Evolutionary conservation across 768 basidiomycete genomes (phyloP).

Genomic region (Suillus luteus): DNA sequence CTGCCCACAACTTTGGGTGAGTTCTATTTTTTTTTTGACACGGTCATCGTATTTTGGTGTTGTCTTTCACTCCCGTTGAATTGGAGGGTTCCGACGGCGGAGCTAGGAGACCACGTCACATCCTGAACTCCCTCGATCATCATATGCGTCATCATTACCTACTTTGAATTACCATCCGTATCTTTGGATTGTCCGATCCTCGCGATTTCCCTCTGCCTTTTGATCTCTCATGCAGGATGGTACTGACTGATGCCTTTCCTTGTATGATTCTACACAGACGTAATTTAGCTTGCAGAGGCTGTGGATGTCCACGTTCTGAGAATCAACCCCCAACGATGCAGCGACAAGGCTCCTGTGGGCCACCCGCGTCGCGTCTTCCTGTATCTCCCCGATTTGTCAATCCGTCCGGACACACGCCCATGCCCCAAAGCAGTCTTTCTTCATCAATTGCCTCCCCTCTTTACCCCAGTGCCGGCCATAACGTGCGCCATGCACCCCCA

Average conservation of each 20-base stretch:
- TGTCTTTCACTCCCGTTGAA: not conserved
- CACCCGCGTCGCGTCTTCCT: constrained; percentile 25
- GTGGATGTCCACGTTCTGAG: constrained; percentile 61
- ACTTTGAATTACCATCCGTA: constrained; percentile 23
- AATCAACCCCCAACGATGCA: constrained; percentile 33
- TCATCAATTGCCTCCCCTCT: constrained; percentile 33
- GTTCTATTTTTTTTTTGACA: constrained; percentile 33
- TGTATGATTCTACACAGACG: constrained; percentile 63
- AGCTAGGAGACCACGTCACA: not conserved
- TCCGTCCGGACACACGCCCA: constrained; percentile 5
- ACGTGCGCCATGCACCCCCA: constrained; percentile 29
- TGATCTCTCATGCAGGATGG: constrained; percentile 23
- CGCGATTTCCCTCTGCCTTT: constrained; percentile 17
- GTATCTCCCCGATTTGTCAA: constrained; percentile 30
- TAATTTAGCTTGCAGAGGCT: constrained; percentile 76
- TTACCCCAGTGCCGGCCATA: constrained; percentile 27
- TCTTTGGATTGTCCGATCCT: constrained; percentile 9
- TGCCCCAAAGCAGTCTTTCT: constrained; percentile 20
- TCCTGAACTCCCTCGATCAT: constrained; percentile 5
- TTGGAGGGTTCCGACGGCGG: not conserved
- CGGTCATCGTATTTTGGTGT: not conserved
- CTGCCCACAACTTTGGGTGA: constrained; percentile 86
- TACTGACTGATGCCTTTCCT: constrained; percentile 51
- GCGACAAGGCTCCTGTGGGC: constrained; percentile 29
- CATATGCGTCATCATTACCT: constrained; percentile 20